A percentile compares a stretch with the other conserved stretches of the same genome.
Conservation (phyloP, 768 basidiomycete species). For the Lyophyllum semitale region DNA sequence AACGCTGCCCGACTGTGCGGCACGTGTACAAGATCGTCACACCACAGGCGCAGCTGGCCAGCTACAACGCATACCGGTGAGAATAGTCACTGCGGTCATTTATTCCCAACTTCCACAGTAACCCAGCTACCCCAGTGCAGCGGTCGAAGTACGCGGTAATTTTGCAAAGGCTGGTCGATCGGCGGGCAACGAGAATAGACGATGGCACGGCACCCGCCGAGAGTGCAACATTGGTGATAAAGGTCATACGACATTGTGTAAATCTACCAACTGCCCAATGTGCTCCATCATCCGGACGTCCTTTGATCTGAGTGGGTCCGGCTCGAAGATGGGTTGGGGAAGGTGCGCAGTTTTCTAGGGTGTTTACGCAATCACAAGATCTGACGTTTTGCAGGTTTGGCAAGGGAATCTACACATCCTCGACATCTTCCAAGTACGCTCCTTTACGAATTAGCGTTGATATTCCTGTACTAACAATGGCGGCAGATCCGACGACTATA, state of each 20-base stretch:
- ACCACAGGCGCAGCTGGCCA: conserved; percentile 46
- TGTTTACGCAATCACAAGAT: not conserved
- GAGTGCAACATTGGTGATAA: conserved; percentile 67
- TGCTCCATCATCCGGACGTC: conserved; percentile 67
- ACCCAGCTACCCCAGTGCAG: conserved; percentile 34
- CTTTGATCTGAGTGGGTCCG: conserved; percentile 62
- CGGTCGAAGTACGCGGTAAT: conserved; percentile 61
- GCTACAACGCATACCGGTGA: conserved; percentile 66
- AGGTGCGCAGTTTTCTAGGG: conserved; percentile 38
- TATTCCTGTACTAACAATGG: not conserved
- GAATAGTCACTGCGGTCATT: conserved; percentile 6
- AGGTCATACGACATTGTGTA: conserved; percentile 56
- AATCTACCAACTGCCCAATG: conserved; percentile 58
- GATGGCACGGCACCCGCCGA: conserved; percentile 77
- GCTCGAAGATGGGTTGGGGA: conserved; percentile 75
- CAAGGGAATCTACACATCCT: conserved; percentile 71
- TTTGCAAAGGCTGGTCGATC: conserved; percentile 56
- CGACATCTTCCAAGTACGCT: conserved; percentile 73
- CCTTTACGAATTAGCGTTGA: not conserved
- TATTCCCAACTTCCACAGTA: not conserved
- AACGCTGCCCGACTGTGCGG: conserved; percentile 56
- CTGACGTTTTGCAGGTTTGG: conserved; percentile 50
- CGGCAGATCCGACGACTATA: conserved; percentile 70
- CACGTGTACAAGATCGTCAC: conserved; percentile 66
- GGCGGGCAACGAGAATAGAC: conserved; percentile 70